Conservation (phyloP, 2,329 filamentous ascomycete genomes). For the Chaetothyriales sp. region DNA sequence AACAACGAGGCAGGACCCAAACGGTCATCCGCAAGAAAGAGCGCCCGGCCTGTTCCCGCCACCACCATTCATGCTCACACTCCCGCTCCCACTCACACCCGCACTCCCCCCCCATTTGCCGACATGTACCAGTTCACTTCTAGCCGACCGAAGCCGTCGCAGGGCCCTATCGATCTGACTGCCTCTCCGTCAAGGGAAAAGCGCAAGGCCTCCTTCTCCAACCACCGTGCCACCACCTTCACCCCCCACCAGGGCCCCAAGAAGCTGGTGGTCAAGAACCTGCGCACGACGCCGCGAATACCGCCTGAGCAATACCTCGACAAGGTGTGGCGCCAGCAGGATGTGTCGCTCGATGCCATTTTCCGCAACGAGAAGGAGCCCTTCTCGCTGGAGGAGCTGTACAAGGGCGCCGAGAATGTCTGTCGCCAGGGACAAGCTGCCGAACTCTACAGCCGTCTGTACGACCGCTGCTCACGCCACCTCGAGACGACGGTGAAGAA, state of each 20-base stretch:
- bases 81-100: background rate
- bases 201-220: slow-evolving; percentile 18
- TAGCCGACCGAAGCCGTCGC: slow-evolving; percentile 24
- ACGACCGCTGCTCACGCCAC: slow-evolving; percentile 51
- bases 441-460: slow-evolving; percentile 51
- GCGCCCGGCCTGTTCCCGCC: no score
- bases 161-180: slow-evolving; percentile 34
- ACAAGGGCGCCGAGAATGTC: slow-evolving; percentile 79
- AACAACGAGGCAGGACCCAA: no score
- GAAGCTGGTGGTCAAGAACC: slow-evolving; percentile 87
- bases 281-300: slow-evolving; percentile 48
- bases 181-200: slow-evolving; percentile 22
- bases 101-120: slow-evolving; percentile 19
- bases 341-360: slow-evolving; percentile 55
- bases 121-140: slow-evolving; percentile 41
- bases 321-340: slow-evolving; percentile 58
- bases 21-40: no score
- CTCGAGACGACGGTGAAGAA: slow-evolving; percentile 41
- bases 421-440: slow-evolving; percentile 63
- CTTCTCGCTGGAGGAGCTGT: slow-evolving; percentile 76
- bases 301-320: slow-evolving; percentile 65
- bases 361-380: slow-evolving; percentile 49
- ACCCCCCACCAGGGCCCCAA: slow-evolving; percentile 63
- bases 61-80: no score
- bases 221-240: slow-evolving; percentile 35